A percentile compares a stretch with the other conserved stretches of the same genome.
These are phyloP conservation scores for Ophiostoma montium DNA, from an alignment of 2,329 filamentous ascomycete genomes.

Conservation along the genomic window DNA sequence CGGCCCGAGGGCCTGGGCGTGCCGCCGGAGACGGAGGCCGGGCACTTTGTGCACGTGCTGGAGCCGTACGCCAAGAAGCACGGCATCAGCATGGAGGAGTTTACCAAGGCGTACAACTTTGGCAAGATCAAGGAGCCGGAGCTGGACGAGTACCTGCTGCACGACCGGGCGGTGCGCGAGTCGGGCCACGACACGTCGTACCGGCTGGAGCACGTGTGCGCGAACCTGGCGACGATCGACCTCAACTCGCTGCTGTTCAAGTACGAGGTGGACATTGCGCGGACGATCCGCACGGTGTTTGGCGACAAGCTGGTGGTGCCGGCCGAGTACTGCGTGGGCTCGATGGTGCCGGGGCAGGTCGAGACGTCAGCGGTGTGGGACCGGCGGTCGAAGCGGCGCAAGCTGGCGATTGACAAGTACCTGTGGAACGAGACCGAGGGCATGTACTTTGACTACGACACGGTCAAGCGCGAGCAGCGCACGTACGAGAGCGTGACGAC, in stretches of 20 bases:
- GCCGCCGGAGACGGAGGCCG: constrained; percentile 80
- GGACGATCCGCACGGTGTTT: constrained; percentile 73
- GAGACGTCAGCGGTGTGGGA: constrained; percentile 86
- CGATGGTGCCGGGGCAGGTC: constrained; percentile 51
- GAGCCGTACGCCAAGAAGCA: constrained; percentile 74
- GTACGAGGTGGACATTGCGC: constrained; percentile 87
- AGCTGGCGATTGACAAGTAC: constrained; percentile 78
- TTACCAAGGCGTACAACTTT: constrained; percentile 78
- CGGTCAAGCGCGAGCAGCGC: constrained; percentile 62
- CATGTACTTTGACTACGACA: constrained; percentile 98
- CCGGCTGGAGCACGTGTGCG: constrained; percentile 75
- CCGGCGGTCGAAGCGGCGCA: constrained; percentile 69
- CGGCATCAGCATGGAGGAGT: constrained; percentile 66
- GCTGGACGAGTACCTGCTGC: constrained; percentile 87
- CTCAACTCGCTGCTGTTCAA: constrained; percentile 93
- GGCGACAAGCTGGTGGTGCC: constrained; percentile 72
- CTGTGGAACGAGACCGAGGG: constrained; percentile 85
- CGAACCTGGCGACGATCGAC: constrained; percentile 83
- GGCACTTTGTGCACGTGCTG: constrained; percentile 73
- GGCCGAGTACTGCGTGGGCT: constrained; percentile 60
- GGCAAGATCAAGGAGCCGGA: constrained; percentile 67
- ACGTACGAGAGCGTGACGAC: constrained; percentile 86
- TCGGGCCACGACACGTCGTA: constrained; percentile 96
- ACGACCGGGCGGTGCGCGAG: constrained; percentile 89
- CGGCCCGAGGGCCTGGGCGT: constrained; percentile 72